Conservation (phyloP, 2,329 filamentous ascomycete species). For the Chrysoporthe puriensis region DNA sequence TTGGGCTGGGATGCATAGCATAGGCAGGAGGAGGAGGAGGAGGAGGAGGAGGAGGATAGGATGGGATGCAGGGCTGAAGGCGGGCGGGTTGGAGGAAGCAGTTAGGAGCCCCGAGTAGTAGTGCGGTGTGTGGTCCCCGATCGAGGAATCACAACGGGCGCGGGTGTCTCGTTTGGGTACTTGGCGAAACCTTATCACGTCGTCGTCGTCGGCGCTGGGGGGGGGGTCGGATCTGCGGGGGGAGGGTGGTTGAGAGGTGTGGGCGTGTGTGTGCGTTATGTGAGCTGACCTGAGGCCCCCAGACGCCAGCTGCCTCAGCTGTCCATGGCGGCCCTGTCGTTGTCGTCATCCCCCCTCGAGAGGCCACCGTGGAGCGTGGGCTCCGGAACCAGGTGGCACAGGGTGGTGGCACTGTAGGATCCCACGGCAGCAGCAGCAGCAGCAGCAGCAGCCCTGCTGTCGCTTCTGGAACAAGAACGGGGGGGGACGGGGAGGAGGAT, state of each 20-base stretch:
- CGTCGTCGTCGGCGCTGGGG: background rate
- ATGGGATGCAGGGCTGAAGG: conserved; percentile 7
- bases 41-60: background rate
- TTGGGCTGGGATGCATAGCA: too few species aligned
- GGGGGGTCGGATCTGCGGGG: background rate
- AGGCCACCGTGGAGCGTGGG: too few species aligned
- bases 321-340: too few species aligned
- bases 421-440: too few species aligned
- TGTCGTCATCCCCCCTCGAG: background rate
- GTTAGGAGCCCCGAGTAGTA: background rate
- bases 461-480: too few species aligned
- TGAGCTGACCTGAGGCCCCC: background rate
- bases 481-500: too few species aligned
- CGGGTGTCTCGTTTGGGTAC: conserved; percentile 7
- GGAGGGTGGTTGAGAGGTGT: background rate
- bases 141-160: background rate
- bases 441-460: too few species aligned
- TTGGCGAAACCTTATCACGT: conserved; percentile 10
- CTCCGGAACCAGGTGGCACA: too few species aligned
- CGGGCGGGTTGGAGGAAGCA: background rate
- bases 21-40: background rate
- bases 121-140: background rate
- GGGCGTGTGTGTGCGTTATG: too few species aligned
- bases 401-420: background rate
- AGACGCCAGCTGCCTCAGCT: background rate